These are phyloP conservation scores for Ganoderma meredithae DNA, from an alignment of 1,284 basidiomycete species.

Conservation along the genomic window DNA sequence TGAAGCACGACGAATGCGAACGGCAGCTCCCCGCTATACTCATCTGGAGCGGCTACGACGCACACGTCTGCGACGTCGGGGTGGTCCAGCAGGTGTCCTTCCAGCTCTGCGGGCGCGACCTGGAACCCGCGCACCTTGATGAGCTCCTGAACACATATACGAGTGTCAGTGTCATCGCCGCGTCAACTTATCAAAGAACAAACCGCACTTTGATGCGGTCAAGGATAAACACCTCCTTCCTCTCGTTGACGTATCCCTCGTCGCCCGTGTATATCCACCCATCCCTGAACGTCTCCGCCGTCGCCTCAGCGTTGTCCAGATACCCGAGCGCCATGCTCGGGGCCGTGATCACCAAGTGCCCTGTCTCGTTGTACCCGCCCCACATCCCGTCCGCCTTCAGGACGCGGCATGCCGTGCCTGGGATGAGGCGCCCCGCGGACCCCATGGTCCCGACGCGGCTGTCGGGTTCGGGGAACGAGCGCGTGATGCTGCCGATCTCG, in stretches of 20 bases:
- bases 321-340: constrained; percentile 52
- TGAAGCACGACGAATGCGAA: constrained; percentile 73
- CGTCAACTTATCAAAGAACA: neutral
- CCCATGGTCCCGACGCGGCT: constrained; percentile 42
- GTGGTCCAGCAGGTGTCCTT: constrained; percentile 73
- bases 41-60: constrained; percentile 79
- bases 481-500: constrained; percentile 54
- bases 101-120: constrained; percentile 51
- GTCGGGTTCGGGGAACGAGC: constrained; percentile 42
- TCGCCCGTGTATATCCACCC: constrained; percentile 57
- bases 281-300: constrained; percentile 51
- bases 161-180: neutral
- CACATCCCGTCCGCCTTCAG: constrained; percentile 49
- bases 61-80: constrained; percentile 57
- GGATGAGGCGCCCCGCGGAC: constrained; percentile 49
- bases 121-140: constrained; percentile 75
- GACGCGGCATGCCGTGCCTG: constrained; percentile 47
- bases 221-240: constrained; percentile 51
- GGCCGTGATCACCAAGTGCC: constrained; percentile 51
- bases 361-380: constrained; percentile 48
- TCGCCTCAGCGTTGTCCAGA: constrained; percentile 48
- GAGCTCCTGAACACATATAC: constrained; percentile 52
- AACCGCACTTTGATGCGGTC: constrained; percentile 52
- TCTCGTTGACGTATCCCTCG: constrained; percentile 49
- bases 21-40: constrained; percentile 82